Evolutionary conservation across 2,329 filamentous ascomycete genomes (phyloP), one percentile per base, ranked within the genome.

Genomic region (Penicillium sp.): DNA sequence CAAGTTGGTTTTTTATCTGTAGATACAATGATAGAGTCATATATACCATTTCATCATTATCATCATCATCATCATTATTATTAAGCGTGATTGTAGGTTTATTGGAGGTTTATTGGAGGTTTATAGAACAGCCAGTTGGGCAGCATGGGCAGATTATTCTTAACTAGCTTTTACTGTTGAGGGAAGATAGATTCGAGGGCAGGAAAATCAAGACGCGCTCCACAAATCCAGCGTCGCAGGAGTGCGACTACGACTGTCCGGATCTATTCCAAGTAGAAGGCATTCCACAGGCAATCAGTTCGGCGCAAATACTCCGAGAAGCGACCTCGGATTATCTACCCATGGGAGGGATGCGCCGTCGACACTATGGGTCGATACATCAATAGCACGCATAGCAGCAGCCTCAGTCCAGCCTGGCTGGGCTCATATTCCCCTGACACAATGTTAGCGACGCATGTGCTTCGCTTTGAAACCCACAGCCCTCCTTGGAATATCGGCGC

Each of bases 11-110:
- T 48, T 48, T 17, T 5, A 21, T n/a, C 31, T 45, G 53, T 61
- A 50, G 41, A 61, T 57, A 57, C 55, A 57, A 50, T 44, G 45
- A 57, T 57, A 57, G 45, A 57, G 26, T 17, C 29, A 57, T 56
- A 61, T 56, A 61, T 61, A 52, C 35, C 19, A 38, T 35, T 31
- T 9, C 29, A 31, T 21, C 30, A 48, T 48, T 19, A 15, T 26
- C 30, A 46, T 35, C 21, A 15, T 26, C 30, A 46, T 35, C 21
- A 31, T 21, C 31, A 48, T 48, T 19, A 15, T 26, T 45, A 31
- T 35, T 15, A 41, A 13, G 35, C 15, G 1, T 21, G 1, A 21
- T 21, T 21, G 21, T 21, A 41, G 35, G 35, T 15, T 5, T 41
- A 15, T 41, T n/a, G n/a, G n/a, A n/a, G n/a, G n/a, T 21, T 21